These are phyloP conservation scores for Trichophyton mentagrophytes DNA, from an alignment of 2,329 filamentous ascomycete genomes.

Conservation along the genomic window DNA sequence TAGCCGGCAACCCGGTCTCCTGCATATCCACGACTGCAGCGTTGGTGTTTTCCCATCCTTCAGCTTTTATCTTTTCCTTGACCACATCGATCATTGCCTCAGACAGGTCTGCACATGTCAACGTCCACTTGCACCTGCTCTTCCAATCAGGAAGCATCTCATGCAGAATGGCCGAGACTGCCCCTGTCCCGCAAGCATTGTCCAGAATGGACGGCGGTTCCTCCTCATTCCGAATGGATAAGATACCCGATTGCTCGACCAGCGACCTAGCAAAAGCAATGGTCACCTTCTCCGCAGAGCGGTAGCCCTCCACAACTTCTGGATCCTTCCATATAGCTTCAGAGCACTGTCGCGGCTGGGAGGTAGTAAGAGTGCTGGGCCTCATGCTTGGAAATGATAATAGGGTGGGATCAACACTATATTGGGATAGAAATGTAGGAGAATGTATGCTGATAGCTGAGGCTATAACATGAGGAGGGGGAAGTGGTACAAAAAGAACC, in stretches of 20 bases:
- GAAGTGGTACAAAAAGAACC: not conserved
- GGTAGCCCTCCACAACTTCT: conserved; percentile 6
- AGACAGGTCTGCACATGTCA: conserved; percentile 9
- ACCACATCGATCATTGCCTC: conserved; percentile 7
- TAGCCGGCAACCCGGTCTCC: not conserved
- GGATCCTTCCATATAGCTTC: conserved; percentile 9
- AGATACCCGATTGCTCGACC: conserved; percentile 6
- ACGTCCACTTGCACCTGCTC: not conserved
- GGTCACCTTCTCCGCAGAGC: conserved; percentile 8
- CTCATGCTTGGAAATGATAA: not conserved
- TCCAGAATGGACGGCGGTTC: conserved; percentile 3
- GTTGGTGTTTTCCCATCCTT: conserved; percentile 5
- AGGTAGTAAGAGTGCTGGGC: not conserved
- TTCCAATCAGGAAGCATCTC: conserved; percentile 6
- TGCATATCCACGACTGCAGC: conserved; percentile 5
- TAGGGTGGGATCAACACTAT: not conserved
- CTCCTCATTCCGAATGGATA: not conserved
- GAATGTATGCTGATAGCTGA: not conserved
- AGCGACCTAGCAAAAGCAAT: conserved; percentile 4
- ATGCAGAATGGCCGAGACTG: conserved; percentile 4
- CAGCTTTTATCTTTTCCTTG: conserved; percentile 2
- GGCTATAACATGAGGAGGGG: not conserved
- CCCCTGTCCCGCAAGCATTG: conserved; percentile 8
- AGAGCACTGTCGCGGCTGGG: not conserved
- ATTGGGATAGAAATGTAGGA: not conserved